Conservation (phyloP, 495 filamentous ascomycete genomes). For the Poronia punctata region DNA sequence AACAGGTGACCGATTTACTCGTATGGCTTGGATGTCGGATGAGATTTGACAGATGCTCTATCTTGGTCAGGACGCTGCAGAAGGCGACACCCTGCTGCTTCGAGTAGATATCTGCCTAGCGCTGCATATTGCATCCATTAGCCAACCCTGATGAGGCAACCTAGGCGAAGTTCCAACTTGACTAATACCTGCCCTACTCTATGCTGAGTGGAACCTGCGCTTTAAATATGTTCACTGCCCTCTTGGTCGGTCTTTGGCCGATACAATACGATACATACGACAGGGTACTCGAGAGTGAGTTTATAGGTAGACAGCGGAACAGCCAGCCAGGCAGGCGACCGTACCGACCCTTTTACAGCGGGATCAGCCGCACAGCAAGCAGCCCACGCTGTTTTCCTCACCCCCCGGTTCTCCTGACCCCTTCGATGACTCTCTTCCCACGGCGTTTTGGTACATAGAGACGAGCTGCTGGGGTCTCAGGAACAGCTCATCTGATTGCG, state of each 20-base stretch:
- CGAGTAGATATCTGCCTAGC: too few species aligned
- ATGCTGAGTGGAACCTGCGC: constrained; percentile 8
- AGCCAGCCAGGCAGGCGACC: constrained; percentile 16
- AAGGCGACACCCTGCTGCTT: too few species aligned
- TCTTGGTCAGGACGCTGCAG: too few species aligned
- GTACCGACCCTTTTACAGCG: constrained; percentile 16
- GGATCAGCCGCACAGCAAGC: constrained; percentile 29
- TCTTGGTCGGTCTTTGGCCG: constrained; percentile 4
- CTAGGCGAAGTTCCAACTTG: constrained; percentile 8
- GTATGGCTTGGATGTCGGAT: too few species aligned
- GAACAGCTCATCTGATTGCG: constrained; percentile 26
- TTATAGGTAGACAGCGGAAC: too few species aligned
- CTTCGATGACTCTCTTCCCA: constrained; percentile 28
- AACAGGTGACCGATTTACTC: too few species aligned
- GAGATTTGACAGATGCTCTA: too few species aligned
- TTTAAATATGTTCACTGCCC: constrained; percentile 9
- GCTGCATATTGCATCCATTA: too few species aligned
- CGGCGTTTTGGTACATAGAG: constrained; percentile 9
- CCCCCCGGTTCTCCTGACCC: constrained; percentile 18
- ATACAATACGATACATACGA: too few species aligned
- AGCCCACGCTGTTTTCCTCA: constrained; percentile 15
- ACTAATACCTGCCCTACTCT: constrained; percentile 9
- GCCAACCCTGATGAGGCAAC: constrained; percentile 9
- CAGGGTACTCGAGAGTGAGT: too few species aligned
- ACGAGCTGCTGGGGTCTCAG: constrained; percentile 14